phyloP scores from a whole-genome alignment of 2,329 filamentous ascomycete species.

The Calonectria pteridis region DNA sequence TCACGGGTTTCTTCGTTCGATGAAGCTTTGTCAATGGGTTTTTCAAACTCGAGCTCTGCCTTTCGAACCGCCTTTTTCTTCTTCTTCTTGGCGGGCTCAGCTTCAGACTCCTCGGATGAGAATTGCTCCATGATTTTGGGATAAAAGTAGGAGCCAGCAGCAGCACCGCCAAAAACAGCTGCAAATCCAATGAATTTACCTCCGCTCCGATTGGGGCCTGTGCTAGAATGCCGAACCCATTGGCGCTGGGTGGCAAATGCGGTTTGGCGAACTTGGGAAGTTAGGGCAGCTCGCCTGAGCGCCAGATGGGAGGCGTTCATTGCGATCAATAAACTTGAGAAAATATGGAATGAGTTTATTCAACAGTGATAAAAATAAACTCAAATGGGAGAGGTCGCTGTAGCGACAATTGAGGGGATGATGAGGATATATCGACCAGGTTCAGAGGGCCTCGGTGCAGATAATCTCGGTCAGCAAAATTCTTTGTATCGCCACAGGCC shows the following conservation, averaged over 20 bases:
- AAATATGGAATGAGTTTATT: background rate
- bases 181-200: constrained; percentile 48
- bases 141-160: constrained; percentile 55
- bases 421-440: constrained; percentile 44
- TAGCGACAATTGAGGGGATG: constrained; percentile 33
- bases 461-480: constrained; percentile 44
- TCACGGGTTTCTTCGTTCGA: constrained; percentile 81
- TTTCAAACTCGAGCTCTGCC: constrained; percentile 76
- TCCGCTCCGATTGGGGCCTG: constrained; percentile 37
- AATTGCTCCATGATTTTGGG: constrained; percentile 49
- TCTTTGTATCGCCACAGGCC: constrained; percentile 39
- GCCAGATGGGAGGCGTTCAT: constrained; percentile 50
- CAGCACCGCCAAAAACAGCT: constrained; percentile 54
- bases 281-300: constrained; percentile 45
- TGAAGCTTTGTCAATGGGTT: constrained; percentile 66
- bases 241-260: constrained; percentile 42
- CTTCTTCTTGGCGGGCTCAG: constrained; percentile 21
- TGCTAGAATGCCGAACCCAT: constrained; percentile 48
- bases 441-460: background rate
- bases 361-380: background rate
- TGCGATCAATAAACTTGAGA: background rate
- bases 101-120: constrained; percentile 29
- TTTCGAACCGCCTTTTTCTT: constrained; percentile 41
- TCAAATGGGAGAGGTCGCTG: background rate
- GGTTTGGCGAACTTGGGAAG: constrained; percentile 39